Evolutionary conservation across 805 yeast species (phyloP).

Genomic region (Nadsonia fulvescens): DNA sequence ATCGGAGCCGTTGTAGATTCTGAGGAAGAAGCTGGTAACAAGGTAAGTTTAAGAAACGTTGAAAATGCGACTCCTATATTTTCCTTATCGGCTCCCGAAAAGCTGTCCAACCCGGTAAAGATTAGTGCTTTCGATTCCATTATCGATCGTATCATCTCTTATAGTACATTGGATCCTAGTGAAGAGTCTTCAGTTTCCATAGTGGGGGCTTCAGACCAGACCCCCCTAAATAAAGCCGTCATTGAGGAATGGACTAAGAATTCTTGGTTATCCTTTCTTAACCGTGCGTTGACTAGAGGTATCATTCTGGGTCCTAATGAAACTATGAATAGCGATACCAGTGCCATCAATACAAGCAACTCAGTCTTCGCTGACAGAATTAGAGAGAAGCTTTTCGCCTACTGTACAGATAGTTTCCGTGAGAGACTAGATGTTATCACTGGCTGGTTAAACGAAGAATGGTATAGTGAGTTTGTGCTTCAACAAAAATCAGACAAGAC

Average conservation of each 20-base stretch:
- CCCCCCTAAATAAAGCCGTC: constrained; percentile 13
- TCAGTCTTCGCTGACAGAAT: constrained; percentile 32
- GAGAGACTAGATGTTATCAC: constrained; percentile 55
- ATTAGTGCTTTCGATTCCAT: constrained; percentile 7
- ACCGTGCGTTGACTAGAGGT: constrained; percentile 75
- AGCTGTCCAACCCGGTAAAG: constrained; percentile 9
- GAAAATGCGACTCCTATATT: constrained; percentile 24
- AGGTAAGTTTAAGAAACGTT: no score
- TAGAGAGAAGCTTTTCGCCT: constrained; percentile 52
- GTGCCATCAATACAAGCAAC: constrained; percentile 17
- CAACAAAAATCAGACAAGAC: constrained; percentile 10
- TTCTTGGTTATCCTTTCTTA: constrained; percentile 60
- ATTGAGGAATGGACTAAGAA: constrained; percentile 41
- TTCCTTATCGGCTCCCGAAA: constrained; percentile 37
- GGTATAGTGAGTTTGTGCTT: constrained; percentile 45
- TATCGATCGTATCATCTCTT: constrained; percentile 11
- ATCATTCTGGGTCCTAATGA: constrained; percentile 17
- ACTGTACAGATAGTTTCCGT: constrained; percentile 57
- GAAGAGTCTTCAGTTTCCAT: constrained; percentile 4
- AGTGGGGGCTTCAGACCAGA: constrained; percentile 4
- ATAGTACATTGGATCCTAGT: no score
- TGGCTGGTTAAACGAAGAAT: constrained; percentile 92
- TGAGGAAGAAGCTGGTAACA: no score
- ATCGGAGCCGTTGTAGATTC: no score
- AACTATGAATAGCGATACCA: constrained; percentile 5